phyloP scores from a whole-genome alignment of 768 basidiomycete species.

The Chiua virens region DNA sequence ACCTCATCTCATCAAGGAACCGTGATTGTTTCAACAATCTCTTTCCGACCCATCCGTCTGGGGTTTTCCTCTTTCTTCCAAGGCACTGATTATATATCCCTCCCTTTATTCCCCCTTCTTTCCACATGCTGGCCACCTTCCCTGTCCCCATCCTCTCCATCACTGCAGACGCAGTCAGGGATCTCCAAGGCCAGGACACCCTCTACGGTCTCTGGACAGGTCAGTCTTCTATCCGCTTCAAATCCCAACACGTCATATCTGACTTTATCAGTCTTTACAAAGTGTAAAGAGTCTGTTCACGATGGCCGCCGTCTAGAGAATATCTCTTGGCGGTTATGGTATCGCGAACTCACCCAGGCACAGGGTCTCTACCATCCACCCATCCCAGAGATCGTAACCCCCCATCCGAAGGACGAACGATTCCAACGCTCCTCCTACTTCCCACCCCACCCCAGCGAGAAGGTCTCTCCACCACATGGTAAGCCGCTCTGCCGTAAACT shows the following conservation, averaged over 20 bases:
- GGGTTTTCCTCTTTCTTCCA: constrained; percentile 15
- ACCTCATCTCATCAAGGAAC: constrained; percentile 25
- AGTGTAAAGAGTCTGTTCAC: constrained; percentile 75
- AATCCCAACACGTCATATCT: constrained; percentile 6
- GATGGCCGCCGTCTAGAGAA: constrained; percentile 86
- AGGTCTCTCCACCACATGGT: constrained; percentile 14
- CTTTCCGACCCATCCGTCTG: background rate
- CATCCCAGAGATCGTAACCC: constrained; percentile 26
- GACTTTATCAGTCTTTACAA: constrained; percentile 66
- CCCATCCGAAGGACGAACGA: constrained; percentile 20
- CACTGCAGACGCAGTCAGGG: constrained; percentile 61
- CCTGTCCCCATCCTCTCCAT: constrained; percentile 68
- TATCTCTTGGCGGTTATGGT: constrained; percentile 85
- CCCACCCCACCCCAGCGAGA: constrained; percentile 19
- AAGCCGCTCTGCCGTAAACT: constrained; percentile 13
- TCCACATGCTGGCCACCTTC: constrained; percentile 52
- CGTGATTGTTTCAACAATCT: constrained; percentile 24
- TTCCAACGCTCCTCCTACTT: constrained; percentile 25
- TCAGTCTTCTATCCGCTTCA: constrained; percentile 32
- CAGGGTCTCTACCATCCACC: constrained; percentile 27
- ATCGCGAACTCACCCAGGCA: constrained; percentile 54
- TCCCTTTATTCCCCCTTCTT: constrained; percentile 30
- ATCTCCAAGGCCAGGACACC: constrained; percentile 68
- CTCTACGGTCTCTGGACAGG: constrained; percentile 68
- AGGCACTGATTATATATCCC: constrained; percentile 21